A percentile compares a stretch with the other conserved stretches of the same genome.
These are phyloP conservation scores for Coemansia sp. DNA, from an alignment of 371 early-diverging fungal species.

Conservation along the genomic window DNA sequence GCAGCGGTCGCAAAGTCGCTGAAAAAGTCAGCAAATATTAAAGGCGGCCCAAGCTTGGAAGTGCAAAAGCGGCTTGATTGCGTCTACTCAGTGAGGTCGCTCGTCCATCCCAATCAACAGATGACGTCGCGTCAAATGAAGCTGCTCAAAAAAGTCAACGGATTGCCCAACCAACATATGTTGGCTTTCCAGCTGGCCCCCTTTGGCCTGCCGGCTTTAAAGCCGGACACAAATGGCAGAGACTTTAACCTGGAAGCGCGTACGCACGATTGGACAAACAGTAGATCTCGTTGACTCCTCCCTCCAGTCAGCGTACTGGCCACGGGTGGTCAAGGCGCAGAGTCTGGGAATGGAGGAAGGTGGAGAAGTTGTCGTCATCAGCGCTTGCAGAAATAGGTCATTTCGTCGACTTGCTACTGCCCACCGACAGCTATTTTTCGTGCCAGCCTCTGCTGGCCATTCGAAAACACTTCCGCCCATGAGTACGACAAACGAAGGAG, in stretches of 20 bases:
- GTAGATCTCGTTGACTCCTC: too few relatives aligned
- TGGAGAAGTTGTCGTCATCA: too few relatives aligned
- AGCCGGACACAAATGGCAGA: neutral
- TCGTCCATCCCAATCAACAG: neutral
- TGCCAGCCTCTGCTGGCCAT: neutral
- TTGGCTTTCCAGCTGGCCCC: neutral
- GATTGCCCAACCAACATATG: neutral
- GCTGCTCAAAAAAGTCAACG: neutral
- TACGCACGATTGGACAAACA: too few relatives aligned
- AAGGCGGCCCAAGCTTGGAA: neutral
- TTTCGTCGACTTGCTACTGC: neutral
- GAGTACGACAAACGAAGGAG: too few relatives aligned
- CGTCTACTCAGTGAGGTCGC: neutral
- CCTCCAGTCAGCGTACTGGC: too few relatives aligned
- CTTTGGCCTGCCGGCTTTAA: neutral
- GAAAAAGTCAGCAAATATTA: too few relatives aligned
- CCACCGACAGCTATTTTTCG: neutral
- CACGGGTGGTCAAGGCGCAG: too few relatives aligned
- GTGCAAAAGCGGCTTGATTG: neutral
- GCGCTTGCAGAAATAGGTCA: too few relatives aligned
- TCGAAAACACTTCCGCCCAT: too few relatives aligned
- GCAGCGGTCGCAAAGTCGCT: too few relatives aligned
- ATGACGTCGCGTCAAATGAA: neutral
- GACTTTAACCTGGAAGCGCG: too few relatives aligned
- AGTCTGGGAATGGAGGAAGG: too few relatives aligned